phyloP scores from a whole-genome alignment of 2,329 filamentous ascomycete species.

The Neoarthrinium moseri region DNA sequence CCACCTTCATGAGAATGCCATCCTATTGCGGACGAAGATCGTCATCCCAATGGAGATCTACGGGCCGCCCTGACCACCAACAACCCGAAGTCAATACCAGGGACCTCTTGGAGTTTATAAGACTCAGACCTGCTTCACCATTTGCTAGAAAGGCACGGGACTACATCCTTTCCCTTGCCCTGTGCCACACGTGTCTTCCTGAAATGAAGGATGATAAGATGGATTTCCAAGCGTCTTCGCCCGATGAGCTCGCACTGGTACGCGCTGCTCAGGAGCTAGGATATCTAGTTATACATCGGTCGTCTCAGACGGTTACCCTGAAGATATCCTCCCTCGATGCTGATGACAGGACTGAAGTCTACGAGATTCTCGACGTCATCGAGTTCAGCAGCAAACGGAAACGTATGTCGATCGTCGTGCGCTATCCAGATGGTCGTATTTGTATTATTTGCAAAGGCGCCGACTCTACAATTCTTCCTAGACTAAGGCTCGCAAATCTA shows the following conservation, averaged over 20 bases:
- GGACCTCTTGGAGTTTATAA: slow-evolving; percentile 77
- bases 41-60: slow-evolving; percentile 31
- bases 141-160: slow-evolving; percentile 80
- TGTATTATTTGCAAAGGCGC: slow-evolving; percentile 89
- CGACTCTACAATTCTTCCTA: slow-evolving; percentile 77
- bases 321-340: slow-evolving; percentile 37
- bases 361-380: slow-evolving; percentile 81
- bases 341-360: slow-evolving; percentile 55
- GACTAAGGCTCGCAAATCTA: slow-evolving; percentile 70
- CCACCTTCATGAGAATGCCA: slow-evolving; percentile 10
- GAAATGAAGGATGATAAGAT: slow-evolving; percentile 71
- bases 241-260: slow-evolving; percentile 85
- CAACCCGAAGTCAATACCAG: slow-evolving; percentile 63
- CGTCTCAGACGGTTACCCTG: slow-evolving; percentile 65
- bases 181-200: slow-evolving; percentile 90
- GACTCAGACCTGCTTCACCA: slow-evolving; percentile 68
- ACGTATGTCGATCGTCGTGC: slow-evolving; percentile 84
- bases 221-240: slow-evolving; percentile 86
- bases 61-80: slow-evolving; percentile 30
- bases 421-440: slow-evolving; percentile 79
- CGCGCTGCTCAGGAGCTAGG: slow-evolving; percentile 83
- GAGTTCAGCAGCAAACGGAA: slow-evolving; percentile 90
- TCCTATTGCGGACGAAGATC: slow-evolving; percentile 24
- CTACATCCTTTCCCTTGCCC: slow-evolving; percentile 78
- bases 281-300: slow-evolving; percentile 72